Percentiles rank a stretch among this genome's conserved stretches.
Evolutionary conservation across 345 rosid species (phyloP).

Genomic region (Citrus trifoliata): DNA sequence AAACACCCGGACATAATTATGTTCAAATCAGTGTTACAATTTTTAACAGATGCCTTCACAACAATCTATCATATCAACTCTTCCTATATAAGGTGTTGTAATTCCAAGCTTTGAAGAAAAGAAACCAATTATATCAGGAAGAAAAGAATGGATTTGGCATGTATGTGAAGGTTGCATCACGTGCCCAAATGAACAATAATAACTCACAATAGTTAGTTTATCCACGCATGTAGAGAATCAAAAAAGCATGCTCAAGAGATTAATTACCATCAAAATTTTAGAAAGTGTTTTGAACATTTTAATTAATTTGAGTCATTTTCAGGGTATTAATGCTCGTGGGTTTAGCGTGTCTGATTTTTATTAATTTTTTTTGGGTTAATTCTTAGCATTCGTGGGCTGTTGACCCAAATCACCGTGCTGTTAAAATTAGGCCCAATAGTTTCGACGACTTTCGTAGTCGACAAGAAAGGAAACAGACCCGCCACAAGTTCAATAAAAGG

Average conservation of each 20-base stretch:
- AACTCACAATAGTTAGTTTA: background rate
- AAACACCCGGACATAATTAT: constrained; percentile 6
- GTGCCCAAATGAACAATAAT: background rate
- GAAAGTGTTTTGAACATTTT: background rate
- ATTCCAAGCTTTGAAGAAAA: constrained; percentile 31
- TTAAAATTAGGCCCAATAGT: background rate
- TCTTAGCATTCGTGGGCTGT: background rate
- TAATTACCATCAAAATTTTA: background rate
- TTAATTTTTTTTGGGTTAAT: background rate
- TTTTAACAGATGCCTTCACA: constrained; percentile 6
- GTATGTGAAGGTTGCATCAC: constrained; percentile 2
- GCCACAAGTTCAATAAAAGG: background rate
- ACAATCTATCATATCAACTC: background rate
- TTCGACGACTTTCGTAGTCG: background rate
- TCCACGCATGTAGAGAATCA: background rate
- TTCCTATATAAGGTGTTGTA: constrained; percentile 1
- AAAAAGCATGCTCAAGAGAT: background rate
- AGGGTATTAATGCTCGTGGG: background rate
- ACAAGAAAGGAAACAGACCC: background rate
- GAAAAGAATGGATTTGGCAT: constrained; percentile 44
- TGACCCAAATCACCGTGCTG: background rate
- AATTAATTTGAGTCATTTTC: background rate
- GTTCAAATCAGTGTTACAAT: background rate
- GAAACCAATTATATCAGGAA: constrained; percentile 6
- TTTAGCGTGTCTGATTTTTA: no score